Conservation (phyloP, 768 basidiomycete genomes). For the Daedaleopsis nitida region DNA sequence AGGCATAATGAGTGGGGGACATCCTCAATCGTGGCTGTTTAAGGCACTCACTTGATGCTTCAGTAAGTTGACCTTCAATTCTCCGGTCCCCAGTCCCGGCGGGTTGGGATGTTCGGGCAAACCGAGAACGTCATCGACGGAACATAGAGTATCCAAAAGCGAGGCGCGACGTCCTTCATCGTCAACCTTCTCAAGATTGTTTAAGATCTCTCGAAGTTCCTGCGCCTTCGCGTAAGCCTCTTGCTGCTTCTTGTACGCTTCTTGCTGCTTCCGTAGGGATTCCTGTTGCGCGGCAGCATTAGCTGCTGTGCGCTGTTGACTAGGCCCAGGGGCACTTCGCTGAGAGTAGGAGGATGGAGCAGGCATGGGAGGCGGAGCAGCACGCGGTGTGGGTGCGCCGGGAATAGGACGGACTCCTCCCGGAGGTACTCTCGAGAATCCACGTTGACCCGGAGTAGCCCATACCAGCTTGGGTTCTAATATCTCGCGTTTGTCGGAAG, state of each 20-base stretch:
- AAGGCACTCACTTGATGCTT: constrained; percentile 69
- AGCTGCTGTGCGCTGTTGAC: background rate
- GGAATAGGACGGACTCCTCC: constrained; percentile 18
- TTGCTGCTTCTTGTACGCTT: constrained; percentile 45
- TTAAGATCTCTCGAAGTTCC: constrained; percentile 68
- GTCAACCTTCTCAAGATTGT: constrained; percentile 72
- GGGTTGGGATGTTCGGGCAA: constrained; percentile 73
- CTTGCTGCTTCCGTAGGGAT: constrained; percentile 40
- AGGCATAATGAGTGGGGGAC: constrained; percentile 3
- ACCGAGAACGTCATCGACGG: constrained; percentile 68
- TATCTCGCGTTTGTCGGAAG: constrained; percentile 55
- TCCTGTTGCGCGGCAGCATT: constrained; percentile 34
- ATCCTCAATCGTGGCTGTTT: background rate
- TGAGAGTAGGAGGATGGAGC: background rate
- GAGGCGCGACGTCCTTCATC: constrained; percentile 73
- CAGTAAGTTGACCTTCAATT: constrained; percentile 71
- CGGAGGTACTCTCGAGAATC: constrained; percentile 41
- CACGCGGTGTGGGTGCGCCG: constrained; percentile 15
- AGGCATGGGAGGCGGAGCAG: background rate
- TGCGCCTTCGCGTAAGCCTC: constrained; percentile 60
- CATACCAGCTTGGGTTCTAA: constrained; percentile 71
- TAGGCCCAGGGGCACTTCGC: background rate
- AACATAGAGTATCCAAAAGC: constrained; percentile 68
- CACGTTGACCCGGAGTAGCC: constrained; percentile 72
- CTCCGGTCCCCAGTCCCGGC: constrained; percentile 66